Evolutionary conservation across 2,329 filamentous ascomycete genomes (phyloP), one percentile per base, ranked within the genome.

Genomic region (Neurospora sp.): DNA sequence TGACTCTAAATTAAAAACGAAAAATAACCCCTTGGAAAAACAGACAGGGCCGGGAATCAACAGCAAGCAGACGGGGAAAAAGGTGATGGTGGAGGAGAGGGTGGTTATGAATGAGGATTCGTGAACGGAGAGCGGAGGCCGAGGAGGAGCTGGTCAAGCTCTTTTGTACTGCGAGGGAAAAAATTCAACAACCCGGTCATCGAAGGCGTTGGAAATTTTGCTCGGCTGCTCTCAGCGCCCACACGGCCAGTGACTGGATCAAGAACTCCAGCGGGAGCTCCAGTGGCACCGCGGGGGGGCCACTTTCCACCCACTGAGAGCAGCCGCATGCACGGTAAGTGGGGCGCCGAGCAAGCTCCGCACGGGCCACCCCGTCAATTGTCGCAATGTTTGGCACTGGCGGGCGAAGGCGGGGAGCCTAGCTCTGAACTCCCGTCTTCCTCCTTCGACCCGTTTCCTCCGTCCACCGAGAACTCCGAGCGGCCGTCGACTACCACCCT

Each of bases 201-300:
- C 72, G 75, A 76, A 75, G 68, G 58, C 71, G 70, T 70, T 74
- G 68, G 73, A 74, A 76, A 74, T 74, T 74, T 75, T 67, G 72
- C 71, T 70, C 62, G 42, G 52, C 52, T 62, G 52, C 52, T 62
- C 52, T 62, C 52, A 62, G 23, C 52, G 23, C 52, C 13, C 52
- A 62, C 52, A 62, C 52, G 23, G 52, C 52, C 52, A 62, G 52
- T 33, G 52, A 62, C 52, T 62, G 52, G 52, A 62, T 62, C 52
- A 62, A 9, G 23, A 7, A 33, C 52, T 62, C 13, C 52, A 62
- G 52, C 23, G 52, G 52, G 52, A 62, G 23, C 52, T 62, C 52
- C 52, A 62, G 52, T 62, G 52, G 52, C 52, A 62, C 52, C 52
- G 52, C 52, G 52, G 52, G 52, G 52, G 23, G 15, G 52, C 13